phyloP scores from a whole-genome alignment of 805 yeast genomes.

The Metschnikowia anglica region DNA sequence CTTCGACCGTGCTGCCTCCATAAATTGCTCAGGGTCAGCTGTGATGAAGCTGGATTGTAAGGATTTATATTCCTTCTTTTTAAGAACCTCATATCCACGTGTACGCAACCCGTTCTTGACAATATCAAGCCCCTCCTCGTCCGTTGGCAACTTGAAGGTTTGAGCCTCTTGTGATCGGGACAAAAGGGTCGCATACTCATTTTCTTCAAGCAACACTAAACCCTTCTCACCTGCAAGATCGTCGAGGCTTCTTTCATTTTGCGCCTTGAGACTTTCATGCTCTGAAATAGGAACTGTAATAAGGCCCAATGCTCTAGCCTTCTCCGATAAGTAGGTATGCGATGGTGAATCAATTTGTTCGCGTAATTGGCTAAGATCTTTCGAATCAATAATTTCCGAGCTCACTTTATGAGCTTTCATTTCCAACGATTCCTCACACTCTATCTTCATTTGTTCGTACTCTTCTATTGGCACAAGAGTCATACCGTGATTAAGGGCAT shows the following conservation, averaged over 20 bases:
- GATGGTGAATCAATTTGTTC: constrained; percentile 7
- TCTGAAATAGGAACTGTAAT: constrained; percentile 8
- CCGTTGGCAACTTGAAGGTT: constrained; percentile 2
- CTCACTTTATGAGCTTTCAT: constrained; percentile 11
- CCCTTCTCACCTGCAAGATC: constrained; percentile 8
- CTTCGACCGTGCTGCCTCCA: constrained; percentile 1
- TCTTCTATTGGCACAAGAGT: constrained; percentile 30
- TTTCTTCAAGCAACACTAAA: constrained; percentile 4
- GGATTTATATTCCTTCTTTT: constrained; percentile 7
- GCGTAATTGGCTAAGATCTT: constrained; percentile 9
- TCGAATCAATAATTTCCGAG: constrained; percentile 1
- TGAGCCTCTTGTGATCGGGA: constrained; percentile 5
- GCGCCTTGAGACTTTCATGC: constrained; percentile 5
- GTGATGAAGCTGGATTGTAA: constrained; percentile 1
- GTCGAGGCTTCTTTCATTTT: not conserved
- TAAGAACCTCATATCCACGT: constrained; percentile 12
- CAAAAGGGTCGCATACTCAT: constrained; percentile 6
- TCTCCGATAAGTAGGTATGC: not conserved
- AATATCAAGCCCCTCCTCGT: constrained; percentile 7
- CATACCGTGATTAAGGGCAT: constrained; percentile 31
- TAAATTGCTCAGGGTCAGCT: constrained; percentile 2
- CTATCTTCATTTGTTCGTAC: constrained; percentile 15
- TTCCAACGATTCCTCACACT: constrained; percentile 8
- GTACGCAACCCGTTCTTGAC: constrained; percentile 7
- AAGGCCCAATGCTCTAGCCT: constrained; percentile 3